Base-by-base conservation (phyloP, 345 rosid genomes). In the Sisymbrium irio region DNA sequence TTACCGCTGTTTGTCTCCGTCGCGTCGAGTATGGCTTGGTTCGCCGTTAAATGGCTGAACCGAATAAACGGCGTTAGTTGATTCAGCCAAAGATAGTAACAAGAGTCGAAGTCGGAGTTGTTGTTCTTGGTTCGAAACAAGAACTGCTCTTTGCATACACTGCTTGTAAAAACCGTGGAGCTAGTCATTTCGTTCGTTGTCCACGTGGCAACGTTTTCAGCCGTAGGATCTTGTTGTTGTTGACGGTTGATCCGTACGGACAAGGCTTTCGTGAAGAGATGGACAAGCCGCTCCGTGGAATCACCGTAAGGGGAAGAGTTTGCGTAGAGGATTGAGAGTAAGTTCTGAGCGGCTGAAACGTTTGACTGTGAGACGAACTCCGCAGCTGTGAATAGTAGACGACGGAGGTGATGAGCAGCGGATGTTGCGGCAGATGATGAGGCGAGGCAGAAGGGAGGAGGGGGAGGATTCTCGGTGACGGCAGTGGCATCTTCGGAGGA, bases 1-100 rank as follows among this genome's bases (percentile, higher is more conserved):
- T 84, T 89, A 54, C 83, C 90, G 47, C 46, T 20, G 30, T 10
- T 51, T 59, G 62, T 55, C 60, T 83, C 83, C 33, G 86, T 77
- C 7, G 93, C 91, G 66, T 95, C 99, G 9, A 95, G 78, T 17
- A 95, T 95, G 14, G 97, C 97, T 54, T 95, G 99, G 58, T 92
- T 95, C 2, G 99, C 99, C 11, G 97, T 92, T 36, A 95, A 83
- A 81, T 95, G 99, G 60, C 92, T 81, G 71, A 95, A 95, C 40
- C 97, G 72, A 28, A 92, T 80, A 78, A 88, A 95, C 3, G 99
- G 99, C 4, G 97, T 92, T 56, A 95, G 79, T 67, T 90, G 97
- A 73, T 95, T 95, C 12, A 95, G 78, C 27, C 96, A 85, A 35
- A 95, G 82, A 68, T 75, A 75, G 79, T 91, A 95, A 79, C 91